These are phyloP conservation scores for Scheffersomyces illinoinensis DNA, from an alignment of 1,139 yeast species.

Conservation along the genomic window DNA sequence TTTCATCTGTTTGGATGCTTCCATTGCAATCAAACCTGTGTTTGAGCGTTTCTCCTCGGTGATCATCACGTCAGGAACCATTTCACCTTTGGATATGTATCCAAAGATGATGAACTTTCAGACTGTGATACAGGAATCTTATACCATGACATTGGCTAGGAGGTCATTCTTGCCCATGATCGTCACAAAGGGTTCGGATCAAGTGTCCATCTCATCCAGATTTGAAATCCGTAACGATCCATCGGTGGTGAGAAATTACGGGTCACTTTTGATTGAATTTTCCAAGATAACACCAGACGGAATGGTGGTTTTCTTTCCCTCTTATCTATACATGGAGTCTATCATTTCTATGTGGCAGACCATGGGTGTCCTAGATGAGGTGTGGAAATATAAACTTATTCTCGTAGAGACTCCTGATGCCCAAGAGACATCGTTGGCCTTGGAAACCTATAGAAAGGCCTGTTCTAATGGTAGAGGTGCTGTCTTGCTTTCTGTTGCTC, in stretches of 20 bases:
- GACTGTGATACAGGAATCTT: conserved; percentile 92
- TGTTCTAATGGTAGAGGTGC: conserved; percentile 99
- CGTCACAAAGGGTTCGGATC: conserved; percentile 96
- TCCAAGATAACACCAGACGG: conserved; percentile 98
- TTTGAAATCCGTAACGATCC: conserved; percentile 98
- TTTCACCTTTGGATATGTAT: conserved; percentile 97
- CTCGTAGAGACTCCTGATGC: conserved; percentile 99
- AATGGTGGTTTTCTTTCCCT: conserved; percentile 95
- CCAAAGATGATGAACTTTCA: conserved; percentile 96
- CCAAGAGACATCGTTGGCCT: conserved; percentile 92
- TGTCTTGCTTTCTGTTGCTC: conserved; percentile 90
- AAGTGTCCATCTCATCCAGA: conserved; percentile 92
- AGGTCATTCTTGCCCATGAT: conserved; percentile 93
- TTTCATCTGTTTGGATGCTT: conserved; percentile 94
- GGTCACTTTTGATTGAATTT: conserved; percentile 86
- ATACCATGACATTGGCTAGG: conserved; percentile 92
- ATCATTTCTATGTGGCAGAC: conserved; percentile 98
- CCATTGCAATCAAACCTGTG: conserved; percentile 95
- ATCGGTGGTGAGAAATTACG: conserved; percentile 94
- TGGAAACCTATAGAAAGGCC: conserved; percentile 94
- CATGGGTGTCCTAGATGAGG: conserved; percentile 97
- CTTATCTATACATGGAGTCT: conserved; percentile 95
- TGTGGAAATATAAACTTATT: conserved; percentile 94
- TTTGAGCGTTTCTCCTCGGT: conserved; percentile 94
- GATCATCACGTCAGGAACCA: conserved; percentile 94